Percentiles rank a stretch among this genome's conserved stretches.
phyloP scores from a whole-genome alignment of 495 filamentous ascomycete species.

The Chlorociboria aeruginascens region DNA sequence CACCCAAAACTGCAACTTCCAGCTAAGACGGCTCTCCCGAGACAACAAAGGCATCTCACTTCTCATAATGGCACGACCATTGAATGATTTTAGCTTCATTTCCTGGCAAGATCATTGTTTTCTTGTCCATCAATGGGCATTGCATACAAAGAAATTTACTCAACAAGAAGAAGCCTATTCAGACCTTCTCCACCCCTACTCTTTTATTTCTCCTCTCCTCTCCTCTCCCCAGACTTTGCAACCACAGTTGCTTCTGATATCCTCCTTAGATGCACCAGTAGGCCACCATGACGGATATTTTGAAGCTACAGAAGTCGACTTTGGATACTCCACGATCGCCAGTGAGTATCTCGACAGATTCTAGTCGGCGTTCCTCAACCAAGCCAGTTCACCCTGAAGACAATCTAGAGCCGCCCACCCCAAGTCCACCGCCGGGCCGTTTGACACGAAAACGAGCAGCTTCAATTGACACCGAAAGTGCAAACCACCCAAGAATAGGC shows the following conservation, averaged over 20 bases:
- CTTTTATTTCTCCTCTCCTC: neutral
- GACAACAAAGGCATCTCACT: constrained; percentile 20
- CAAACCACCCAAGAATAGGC: constrained; percentile 31
- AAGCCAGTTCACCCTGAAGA: constrained; percentile 12
- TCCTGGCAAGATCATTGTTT: constrained; percentile 20
- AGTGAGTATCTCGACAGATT: constrained; percentile 14
- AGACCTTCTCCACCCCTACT: constrained; percentile 4
- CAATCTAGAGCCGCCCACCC: constrained; percentile 3
- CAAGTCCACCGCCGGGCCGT: constrained; percentile 13
- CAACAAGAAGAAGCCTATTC: constrained; percentile 19
- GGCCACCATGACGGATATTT: constrained; percentile 10
- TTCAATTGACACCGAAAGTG: constrained; percentile 34
- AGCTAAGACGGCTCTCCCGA: constrained; percentile 18
- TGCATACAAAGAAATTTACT: constrained; percentile 16
- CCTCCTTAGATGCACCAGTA: neutral
- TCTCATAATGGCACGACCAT: constrained; percentile 16
- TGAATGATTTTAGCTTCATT: constrained; percentile 4
- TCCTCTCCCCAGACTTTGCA: neutral
- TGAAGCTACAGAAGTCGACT: constrained; percentile 1
- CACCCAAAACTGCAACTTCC: constrained; percentile 4
- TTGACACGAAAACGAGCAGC: constrained; percentile 32
- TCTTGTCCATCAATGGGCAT: constrained; percentile 16
- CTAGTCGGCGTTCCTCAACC: constrained; percentile 13
- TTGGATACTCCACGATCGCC: constrained; percentile 12
- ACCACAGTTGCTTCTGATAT: neutral